Base-by-base conservation (phyloP, 805 yeast species). In the Metschnikowia corniflorae region DNA sequence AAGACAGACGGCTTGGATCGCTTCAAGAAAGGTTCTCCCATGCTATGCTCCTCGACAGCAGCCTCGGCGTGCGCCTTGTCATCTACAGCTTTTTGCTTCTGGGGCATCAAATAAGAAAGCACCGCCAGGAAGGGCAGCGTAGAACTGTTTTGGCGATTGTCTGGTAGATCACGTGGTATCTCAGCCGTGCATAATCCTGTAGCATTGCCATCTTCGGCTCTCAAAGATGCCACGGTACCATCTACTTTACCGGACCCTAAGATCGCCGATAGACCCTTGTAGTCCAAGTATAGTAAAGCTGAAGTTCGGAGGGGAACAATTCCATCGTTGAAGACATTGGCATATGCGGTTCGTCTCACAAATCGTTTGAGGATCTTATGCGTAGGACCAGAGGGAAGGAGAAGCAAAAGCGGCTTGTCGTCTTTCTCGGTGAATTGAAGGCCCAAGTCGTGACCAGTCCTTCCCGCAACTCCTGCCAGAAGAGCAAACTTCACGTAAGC, bases 301-400 rank as follows among this genome's bases (percentile, higher is more conserved):
- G 96, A 80, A 0, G 98, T 93, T 34, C 97, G 67, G 49, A 93
- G 65, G 0, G 98, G 97, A 2, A 93, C 98, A 35, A 93, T 88
- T 2, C 98, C 98, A 62, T 93, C 98, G 58, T 93, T 82, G 14
- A 86, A 70, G 0, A 85, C 81, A 60, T 93, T 93, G 0, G 97
- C 96, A 58, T 93, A 93, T 0, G 84, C 65, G 0, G 96, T 87
- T 44, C 97, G 69, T 42, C 82, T 65, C 27, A 69, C 56, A 61
- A 93, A 91, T 39, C 61, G 60, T 39, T 75, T 73, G 40, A 91
- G 69, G 0, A 83, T 68, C 23, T 61, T 61, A 43, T 82, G 80
- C 0, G 91, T 82, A 2, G 89, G 85, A 5, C 84, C 80, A 2
- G 82, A 69, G 0, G 97, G 94, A 4, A 91, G 64, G 17, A 86